Evolutionary conservation across 139 green algal genomes (phyloP).

Genomic region (Haematococcus lacustris): DNA sequence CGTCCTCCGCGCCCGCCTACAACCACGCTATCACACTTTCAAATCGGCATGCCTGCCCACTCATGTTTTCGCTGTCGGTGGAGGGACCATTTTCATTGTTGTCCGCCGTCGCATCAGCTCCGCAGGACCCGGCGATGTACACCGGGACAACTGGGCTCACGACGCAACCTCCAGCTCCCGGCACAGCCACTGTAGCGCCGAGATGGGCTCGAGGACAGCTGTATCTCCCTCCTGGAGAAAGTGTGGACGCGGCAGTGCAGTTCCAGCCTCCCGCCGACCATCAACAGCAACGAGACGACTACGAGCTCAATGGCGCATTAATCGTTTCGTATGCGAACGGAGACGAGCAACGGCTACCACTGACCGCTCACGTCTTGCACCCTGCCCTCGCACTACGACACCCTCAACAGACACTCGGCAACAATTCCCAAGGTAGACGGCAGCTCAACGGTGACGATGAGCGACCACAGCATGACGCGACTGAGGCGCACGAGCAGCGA

Average conservation of each 20-base stretch:
- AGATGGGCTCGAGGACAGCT: conserved; percentile 4
- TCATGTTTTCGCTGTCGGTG: conserved; percentile 17
- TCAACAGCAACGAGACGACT: conserved; percentile 14
- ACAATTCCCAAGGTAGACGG: too few species aligned
- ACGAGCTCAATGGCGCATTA: conserved; percentile 9
- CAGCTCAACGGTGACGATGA: too few species aligned
- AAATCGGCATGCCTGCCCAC: conserved; percentile 20
- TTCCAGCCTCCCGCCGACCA: conserved; percentile 11
- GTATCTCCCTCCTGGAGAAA: conserved; percentile 26
- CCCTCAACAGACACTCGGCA: too few species aligned
- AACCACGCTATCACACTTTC: conserved; percentile 14
- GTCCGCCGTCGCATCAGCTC: conserved; percentile 5
- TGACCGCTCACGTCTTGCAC: conserved; percentile 25
- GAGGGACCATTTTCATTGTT: conserved; percentile 23
- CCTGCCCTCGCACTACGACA: conserved; percentile 19
- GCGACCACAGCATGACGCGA: too few species aligned
- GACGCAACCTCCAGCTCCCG: not conserved
- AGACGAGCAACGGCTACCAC: conserved; percentile 24
- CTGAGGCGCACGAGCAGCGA: too few species aligned
- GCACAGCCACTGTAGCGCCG: conserved; percentile 2
- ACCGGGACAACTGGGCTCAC: conserved; percentile 15
- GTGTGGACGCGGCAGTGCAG: conserved; percentile 28
- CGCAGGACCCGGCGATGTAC: conserved; percentile 32
- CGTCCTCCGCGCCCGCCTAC: conserved; percentile 19
- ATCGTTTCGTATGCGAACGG: conserved; percentile 22